phyloP scores from a whole-genome alignment of 75 land plant genomes.

The Pinus taeda region DNA sequence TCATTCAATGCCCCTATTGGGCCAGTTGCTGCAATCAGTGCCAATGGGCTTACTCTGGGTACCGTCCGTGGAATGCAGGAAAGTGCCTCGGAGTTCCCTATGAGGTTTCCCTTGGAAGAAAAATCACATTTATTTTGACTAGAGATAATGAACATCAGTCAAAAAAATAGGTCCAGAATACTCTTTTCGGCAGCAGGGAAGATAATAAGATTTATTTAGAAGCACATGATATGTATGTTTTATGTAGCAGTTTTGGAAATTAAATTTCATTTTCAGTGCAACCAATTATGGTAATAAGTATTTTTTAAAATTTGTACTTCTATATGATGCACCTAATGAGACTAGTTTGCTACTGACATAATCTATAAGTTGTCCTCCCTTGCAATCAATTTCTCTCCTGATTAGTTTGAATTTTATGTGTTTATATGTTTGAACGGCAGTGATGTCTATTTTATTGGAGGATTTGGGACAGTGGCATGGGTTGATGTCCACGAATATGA shows the following conservation, averaged over 20 bases:
- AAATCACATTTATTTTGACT: too few relatives aligned
- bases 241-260: background rate
- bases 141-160: too few relatives aligned
- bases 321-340: background rate
- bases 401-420: background rate
- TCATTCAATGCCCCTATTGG: too few relatives aligned
- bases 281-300: background rate
- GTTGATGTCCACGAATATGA: constrained; percentile 95
- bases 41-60: too few relatives aligned
- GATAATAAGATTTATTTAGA: background rate
- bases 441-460: constrained; percentile 94
- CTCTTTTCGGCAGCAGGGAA: background rate
- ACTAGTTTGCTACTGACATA: background rate
- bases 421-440: constrained; percentile 26
- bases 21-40: too few relatives aligned
- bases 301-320: background rate
- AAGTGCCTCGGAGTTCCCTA: too few relatives aligned
- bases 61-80: too few relatives aligned
- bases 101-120: too few relatives aligned
- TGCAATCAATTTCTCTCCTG: background rate
- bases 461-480: constrained; percentile 98
- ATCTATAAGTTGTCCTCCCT: background rate
- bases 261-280: background rate
- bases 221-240: background rate
- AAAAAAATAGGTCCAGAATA: too few relatives aligned